Percentiles rank a stretch among this genome's conserved stretches.
Conservation (phyloP, 345 rosid genomes). For the Pseudoturritis turrita region DNA sequence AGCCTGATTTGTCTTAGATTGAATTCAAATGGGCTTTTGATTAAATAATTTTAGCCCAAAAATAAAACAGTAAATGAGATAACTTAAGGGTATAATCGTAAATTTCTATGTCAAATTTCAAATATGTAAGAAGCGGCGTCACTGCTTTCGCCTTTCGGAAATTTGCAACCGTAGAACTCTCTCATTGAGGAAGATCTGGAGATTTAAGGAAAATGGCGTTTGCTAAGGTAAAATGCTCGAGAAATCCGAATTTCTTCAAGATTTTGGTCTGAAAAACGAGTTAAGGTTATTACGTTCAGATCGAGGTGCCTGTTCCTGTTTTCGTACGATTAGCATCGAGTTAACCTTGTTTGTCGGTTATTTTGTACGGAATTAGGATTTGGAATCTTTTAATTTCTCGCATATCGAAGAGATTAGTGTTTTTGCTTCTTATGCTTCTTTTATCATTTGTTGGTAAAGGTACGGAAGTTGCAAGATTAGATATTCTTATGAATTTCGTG, state of each 20-base stretch:
- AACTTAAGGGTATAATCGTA: not conserved
- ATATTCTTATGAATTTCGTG: not conserved
- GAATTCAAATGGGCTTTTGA: not conserved
- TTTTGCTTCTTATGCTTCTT: not conserved
- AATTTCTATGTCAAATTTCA: not conserved
- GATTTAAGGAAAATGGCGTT: constrained; percentile 22
- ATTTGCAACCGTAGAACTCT: constrained; percentile 16
- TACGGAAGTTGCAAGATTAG: not conserved
- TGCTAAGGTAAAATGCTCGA: constrained; percentile 7
- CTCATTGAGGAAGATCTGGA: constrained; percentile 21
- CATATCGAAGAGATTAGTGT: not conserved
- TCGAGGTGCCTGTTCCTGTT: not conserved
- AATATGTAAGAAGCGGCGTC: constrained; percentile 18
- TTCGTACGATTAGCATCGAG: not conserved
- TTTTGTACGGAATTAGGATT: not conserved
- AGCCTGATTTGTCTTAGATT: not conserved
- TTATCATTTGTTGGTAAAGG: not conserved
- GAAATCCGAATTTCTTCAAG: not conserved
- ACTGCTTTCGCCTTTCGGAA: not conserved
- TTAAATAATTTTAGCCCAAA: not conserved
- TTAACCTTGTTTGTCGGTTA: not conserved
- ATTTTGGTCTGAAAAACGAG: not conserved
- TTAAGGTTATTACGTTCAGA: not conserved
- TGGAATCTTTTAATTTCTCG: not conserved
- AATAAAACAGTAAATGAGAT: not conserved